These are phyloP conservation scores for Aspergillus quadricinctus DNA, from an alignment of 2,329 filamentous ascomycete genomes.

Conservation along the genomic window DNA sequence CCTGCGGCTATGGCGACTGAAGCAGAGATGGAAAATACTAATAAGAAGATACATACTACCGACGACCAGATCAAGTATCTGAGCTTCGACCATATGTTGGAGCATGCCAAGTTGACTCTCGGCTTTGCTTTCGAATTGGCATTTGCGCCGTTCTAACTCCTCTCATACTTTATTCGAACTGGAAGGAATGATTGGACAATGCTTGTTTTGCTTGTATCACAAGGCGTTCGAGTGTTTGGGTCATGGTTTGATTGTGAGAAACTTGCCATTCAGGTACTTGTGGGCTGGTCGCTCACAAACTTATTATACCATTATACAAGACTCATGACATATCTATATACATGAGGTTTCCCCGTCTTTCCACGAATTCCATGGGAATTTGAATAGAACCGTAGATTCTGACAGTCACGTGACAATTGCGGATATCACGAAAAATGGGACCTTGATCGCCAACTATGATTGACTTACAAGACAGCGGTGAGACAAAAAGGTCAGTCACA, in stretches of 20 bases:
- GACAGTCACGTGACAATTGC: not conserved
- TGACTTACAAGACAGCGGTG: not conserved
- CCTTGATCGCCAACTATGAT: not conserved
- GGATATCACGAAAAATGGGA: not conserved
- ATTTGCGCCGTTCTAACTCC: constrained; percentile 62
- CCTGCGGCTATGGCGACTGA: constrained; percentile 63
- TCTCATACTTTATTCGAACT: not conserved
- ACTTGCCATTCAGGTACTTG: constrained; percentile 1
- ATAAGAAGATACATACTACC: constrained; percentile 69
- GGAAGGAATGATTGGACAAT: not conserved
- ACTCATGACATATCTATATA: not conserved
- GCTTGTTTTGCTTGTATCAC: not conserved
- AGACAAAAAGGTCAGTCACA: not conserved
- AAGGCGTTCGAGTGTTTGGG: constrained; percentile 1
- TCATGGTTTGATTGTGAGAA: not conserved
- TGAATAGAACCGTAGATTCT: not conserved
- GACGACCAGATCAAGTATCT: constrained; percentile 68
- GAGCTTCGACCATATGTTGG: constrained; percentile 84
- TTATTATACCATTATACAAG: not conserved
- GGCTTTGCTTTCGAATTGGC: constrained; percentile 80
- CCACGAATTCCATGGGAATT: not conserved
- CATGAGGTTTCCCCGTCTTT: not conserved
- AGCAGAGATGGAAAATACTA: constrained; percentile 55
- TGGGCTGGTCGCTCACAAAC: not conserved
- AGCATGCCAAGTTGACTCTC: constrained; percentile 81